Evolutionary conservation across 169 alveolate genomes (phyloP), one percentile per base, ranked within the genome.

Genomic region (Theileria sp.): DNA sequence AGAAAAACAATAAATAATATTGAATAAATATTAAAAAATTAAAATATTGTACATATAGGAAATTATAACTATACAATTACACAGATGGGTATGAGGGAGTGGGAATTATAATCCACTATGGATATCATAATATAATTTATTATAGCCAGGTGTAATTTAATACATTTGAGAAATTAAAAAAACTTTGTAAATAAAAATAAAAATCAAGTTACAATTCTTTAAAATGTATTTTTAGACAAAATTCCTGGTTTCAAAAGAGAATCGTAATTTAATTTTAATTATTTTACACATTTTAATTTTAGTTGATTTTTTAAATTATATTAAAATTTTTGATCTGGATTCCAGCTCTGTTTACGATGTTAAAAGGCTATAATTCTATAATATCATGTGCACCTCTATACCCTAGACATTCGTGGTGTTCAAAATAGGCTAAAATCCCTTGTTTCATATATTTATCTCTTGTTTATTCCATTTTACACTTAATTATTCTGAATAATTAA

Each of bases 401-500:
- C 80, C 80, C 80, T 74, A 74, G 80, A 74, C 80, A 74, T 19
- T 70, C 17, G 77, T 64, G 72, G 72, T 64, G 72, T 64, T 64
- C 25, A 10, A 44, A 10, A 1, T 44, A 7, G 54, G 12, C 17
- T 2, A 44, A 44, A 44, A 44, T 44, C 54, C 3, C 54, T 44
- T 44, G 12, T 61, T 13, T 30, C 49, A 61, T 30, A 30, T 13
- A 61, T 61, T 61, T 61, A 9, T 13, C 69, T 4, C 49, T 61
- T 61, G 8, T 61, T 30, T 32, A 61, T 61, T 61, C 36, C n/a
- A 61, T 61, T 30, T 61, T 61, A 61, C 17, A 61, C 49, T 61
- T 30, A 61, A 30, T 61, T 32, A 30, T 61, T 32, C n/a, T 30
- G 49, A 30, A 61, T 61, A 61, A 61, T 61, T 44, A 44, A 44